Evolutionary conservation across 106 monocot genomes (phyloP).

Genomic region (Chionographis japonica): DNA sequence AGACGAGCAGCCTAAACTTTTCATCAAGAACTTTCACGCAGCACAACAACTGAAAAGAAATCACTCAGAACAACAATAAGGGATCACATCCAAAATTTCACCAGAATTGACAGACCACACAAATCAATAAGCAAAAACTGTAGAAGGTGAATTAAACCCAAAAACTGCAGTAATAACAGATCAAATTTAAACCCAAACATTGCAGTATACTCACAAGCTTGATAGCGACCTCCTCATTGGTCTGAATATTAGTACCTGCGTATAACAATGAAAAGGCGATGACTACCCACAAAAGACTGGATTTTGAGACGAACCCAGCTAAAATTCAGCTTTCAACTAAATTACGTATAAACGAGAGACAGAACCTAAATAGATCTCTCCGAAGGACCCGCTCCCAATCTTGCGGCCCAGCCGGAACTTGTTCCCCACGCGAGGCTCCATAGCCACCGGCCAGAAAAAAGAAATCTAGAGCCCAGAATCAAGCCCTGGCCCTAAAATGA

Average conservation of each 20-base stretch:
- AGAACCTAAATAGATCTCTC: conserved; percentile 72
- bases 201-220: conserved; percentile 46
- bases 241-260: conserved; percentile 66
- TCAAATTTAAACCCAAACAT: not conserved
- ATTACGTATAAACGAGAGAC: not conserved
- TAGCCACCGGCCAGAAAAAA: not conserved
- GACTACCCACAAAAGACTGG: conserved; percentile 1
- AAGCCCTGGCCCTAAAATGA: no score
- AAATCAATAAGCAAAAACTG: no score
- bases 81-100: no score
- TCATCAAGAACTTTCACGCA: no score
- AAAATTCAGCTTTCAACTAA: not conserved
- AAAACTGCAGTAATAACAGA: no score
- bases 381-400: conserved; percentile 77
- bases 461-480: no score
- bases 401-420: conserved; percentile 64
- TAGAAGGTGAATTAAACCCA: no score
- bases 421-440: conserved; percentile 66
- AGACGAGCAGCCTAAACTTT: no score
- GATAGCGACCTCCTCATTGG: conserved; percentile 77
- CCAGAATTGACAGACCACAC: no score
- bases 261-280: not conserved
- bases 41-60: no score
- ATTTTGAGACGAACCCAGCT: not conserved
- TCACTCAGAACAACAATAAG: no score